Conservation (phyloP, 495 filamentous ascomycete species). For the Glonium stellatum region DNA sequence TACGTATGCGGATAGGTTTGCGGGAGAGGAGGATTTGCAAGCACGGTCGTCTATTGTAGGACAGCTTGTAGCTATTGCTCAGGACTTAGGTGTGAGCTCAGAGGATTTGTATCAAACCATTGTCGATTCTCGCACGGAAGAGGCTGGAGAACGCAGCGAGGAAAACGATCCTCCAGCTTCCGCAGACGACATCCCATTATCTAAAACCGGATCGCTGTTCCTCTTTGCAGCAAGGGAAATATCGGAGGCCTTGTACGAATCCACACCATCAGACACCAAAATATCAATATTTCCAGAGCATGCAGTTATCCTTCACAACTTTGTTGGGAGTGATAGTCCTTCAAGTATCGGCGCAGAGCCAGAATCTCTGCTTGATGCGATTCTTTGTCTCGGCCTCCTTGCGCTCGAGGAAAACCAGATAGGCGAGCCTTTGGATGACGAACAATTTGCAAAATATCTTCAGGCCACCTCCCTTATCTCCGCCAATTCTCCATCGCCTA, state of each 20-base stretch:
- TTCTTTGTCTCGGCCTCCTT: constrained; percentile 40
- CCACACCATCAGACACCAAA: background rate
- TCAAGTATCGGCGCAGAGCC: constrained; percentile 36
- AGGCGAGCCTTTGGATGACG: constrained; percentile 35
- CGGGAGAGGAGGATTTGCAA: constrained; percentile 53
- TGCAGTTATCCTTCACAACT: constrained; percentile 33
- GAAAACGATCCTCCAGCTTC: constrained; percentile 38
- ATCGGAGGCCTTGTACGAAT: constrained; percentile 32
- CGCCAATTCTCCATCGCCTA: constrained; percentile 58
- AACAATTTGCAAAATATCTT: constrained; percentile 36
- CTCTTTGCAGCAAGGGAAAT: constrained; percentile 37
- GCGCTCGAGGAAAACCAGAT: constrained; percentile 33
- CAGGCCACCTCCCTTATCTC: constrained; percentile 60
- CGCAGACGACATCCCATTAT: constrained; percentile 63
- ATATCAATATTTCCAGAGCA: constrained; percentile 39
- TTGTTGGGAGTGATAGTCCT: constrained; percentile 28
- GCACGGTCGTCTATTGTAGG: constrained; percentile 65
- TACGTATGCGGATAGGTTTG: constrained; percentile 56
- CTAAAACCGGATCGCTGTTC: constrained; percentile 49
- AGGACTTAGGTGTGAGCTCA: constrained; percentile 50
- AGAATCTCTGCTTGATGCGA: constrained; percentile 41
- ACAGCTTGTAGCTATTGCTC: constrained; percentile 65
- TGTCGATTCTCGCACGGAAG: constrained; percentile 37
- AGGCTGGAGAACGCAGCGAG: constrained; percentile 37
- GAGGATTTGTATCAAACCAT: constrained; percentile 45